Evolutionary conservation across 2,329 filamentous ascomycete species (phyloP), one percentile per base, ranked within the genome.

Genomic region (Raffaelea ambrosiae): DNA sequence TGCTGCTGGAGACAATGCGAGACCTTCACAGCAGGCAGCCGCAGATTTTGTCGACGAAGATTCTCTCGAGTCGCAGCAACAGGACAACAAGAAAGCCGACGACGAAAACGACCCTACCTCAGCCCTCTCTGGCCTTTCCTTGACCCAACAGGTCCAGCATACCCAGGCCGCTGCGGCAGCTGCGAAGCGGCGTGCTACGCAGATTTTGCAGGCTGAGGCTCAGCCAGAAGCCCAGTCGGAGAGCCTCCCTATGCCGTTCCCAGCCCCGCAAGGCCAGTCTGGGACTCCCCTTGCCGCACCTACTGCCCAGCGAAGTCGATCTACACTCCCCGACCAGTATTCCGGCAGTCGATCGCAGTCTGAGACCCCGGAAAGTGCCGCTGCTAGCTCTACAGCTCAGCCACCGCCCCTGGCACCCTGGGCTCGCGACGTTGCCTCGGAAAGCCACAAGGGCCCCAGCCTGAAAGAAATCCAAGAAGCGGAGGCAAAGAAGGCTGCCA

Each of bases 401-500:
- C 47, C 77, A 2, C 79, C 89, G 4, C 88, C 91, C 0, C 70
- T 96, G 55, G 93, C 93, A 1, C 93, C 93, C 0, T 98, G 93
- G 93, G 93, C 93, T 5, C 93, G 93, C 63, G 89, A 97, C 54
- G 77, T 78, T 3, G 84, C 86, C 43, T 68, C 73, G 5, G 75
- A 81, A 51, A 69, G 76, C 21, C 81, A 87, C 38, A 94, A 87
- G 65, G 90, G 89, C 0, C 93, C 91, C 2, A 96, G 90, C 51
- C 71, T 98, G 53, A 95, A 89, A 68, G 90, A 98, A 61, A 98
- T 98, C 21, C 93, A 98, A 64, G 91, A 95, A 64, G 84, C 88
- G 4, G 93, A 98, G 64, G 91, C 91, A 33, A 88, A 86, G 60
- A 94, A 93, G 63, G 90, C 90, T 11, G 91, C 91, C 45, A 87